Evolutionary conservation across 1,284 basidiomycete species (phyloP).

Genomic region (Tilletia horrida): DNA sequence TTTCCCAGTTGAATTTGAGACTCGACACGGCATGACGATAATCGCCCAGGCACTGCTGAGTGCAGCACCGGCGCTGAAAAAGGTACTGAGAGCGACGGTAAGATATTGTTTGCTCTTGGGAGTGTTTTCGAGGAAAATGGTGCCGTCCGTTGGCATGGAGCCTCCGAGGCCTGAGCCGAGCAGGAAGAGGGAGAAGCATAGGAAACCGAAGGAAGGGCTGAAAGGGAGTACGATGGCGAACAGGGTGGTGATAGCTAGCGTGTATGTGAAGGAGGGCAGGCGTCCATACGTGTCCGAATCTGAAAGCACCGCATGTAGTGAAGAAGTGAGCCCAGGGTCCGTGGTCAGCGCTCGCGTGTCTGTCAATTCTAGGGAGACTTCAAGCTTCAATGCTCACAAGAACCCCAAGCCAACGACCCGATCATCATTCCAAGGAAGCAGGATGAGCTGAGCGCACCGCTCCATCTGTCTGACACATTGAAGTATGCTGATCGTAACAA

Average conservation of each 20-base stretch:
- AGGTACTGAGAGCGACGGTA: conserved; percentile 88
- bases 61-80: conserved; percentile 58
- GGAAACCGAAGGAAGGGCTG: conserved; percentile 66
- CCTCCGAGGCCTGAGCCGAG: conserved; percentile 83
- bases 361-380: too few relatives aligned
- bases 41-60: conserved; percentile 16
- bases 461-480: conserved; percentile 68
- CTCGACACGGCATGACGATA: conserved; percentile 15
- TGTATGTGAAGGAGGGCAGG: conserved; percentile 83
- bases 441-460: conserved; percentile 72
- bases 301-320: conserved; percentile 11
- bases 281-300: conserved; percentile 64
- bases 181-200: conserved; percentile 78
- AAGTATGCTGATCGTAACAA: conserved; percentile 60
- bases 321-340: not conserved
- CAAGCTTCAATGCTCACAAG: conserved; percentile 25
- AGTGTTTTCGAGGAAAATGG: conserved; percentile 87
- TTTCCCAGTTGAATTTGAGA: not conserved
- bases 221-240: conserved; percentile 82
- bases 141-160: conserved; percentile 89
- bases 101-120: conserved; percentile 86
- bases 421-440: conserved; percentile 95
- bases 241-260: conserved; percentile 80
- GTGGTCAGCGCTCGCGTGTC: too few relatives aligned
- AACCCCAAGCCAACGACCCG: conserved; percentile 66